phyloP scores from a whole-genome alignment of 768 basidiomycete species.

The Auriscalpium orientale region DNA sequence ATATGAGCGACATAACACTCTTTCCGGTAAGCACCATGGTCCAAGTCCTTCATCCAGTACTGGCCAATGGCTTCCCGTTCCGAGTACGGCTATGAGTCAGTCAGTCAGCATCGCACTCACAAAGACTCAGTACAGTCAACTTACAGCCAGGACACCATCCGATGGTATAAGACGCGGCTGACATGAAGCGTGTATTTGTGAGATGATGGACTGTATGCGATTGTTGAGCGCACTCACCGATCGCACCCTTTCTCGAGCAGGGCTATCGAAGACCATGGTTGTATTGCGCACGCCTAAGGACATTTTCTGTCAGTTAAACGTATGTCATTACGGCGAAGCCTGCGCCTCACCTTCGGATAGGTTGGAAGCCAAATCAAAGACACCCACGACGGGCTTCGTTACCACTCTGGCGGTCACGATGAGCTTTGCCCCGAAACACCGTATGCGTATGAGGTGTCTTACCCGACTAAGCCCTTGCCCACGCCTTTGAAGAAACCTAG shows the following conservation, averaged over 20 bases:
- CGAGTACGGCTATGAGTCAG: slow-evolving; percentile 64
- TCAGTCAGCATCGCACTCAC: neutral
- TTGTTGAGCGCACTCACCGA: slow-evolving; percentile 38
- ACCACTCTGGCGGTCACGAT: slow-evolving; percentile 53
- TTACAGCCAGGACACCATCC: slow-evolving; percentile 82
- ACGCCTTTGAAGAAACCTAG: slow-evolving; percentile 97
- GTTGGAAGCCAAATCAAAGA: slow-evolving; percentile 93
- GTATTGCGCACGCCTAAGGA: slow-evolving; percentile 87
- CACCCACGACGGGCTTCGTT: slow-evolving; percentile 94
- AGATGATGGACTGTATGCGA: neutral
- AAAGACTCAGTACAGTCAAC: slow-evolving; percentile 17
- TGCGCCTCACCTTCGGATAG: slow-evolving; percentile 69
- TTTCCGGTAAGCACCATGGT: slow-evolving; percentile 76
- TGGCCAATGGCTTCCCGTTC: slow-evolving; percentile 88
- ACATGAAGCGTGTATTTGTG: slow-evolving; percentile 4
- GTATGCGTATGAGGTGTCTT: slow-evolving; percentile 18
- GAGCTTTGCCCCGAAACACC: neutral
- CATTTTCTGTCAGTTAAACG: neutral
- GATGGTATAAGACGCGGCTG: slow-evolving; percentile 80
- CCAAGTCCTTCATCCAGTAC: slow-evolving; percentile 94
- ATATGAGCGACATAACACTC: slow-evolving; percentile 92
- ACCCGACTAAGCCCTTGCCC: slow-evolving; percentile 95
- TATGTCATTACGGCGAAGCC: neutral
- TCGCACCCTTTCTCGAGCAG: slow-evolving; percentile 80
- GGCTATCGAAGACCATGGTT: slow-evolving; percentile 94